These are phyloP conservation scores for Hyphopichia khmerensis DNA, from an alignment of 1,139 yeast genomes.

Conservation along the genomic window DNA sequence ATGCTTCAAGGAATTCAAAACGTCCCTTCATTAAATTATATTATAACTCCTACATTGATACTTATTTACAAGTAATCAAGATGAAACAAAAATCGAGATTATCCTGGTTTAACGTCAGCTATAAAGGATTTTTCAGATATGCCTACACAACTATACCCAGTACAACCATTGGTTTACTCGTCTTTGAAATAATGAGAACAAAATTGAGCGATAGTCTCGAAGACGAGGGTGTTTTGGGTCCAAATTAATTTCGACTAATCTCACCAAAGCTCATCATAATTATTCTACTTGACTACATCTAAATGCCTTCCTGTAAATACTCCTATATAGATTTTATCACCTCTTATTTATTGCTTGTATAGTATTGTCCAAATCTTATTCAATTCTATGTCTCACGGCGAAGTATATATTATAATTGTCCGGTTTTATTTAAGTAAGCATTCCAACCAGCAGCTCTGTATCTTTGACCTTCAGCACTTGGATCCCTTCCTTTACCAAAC, in stretches of 20 bases:
- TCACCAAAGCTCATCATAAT: background rate
- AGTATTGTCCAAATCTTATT: background rate
- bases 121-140: constrained; percentile 73
- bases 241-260: background rate
- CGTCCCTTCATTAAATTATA: constrained; percentile 50
- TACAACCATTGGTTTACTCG: constrained; percentile 79
- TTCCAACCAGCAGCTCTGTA: constrained; percentile 94
- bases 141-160: constrained; percentile 82
- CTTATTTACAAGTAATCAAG: constrained; percentile 57
- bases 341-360: background rate
- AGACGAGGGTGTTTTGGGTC: constrained; percentile 11
- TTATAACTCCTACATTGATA: constrained; percentile 72
- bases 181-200: constrained; percentile 79
- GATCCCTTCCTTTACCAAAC: constrained; percentile 94
- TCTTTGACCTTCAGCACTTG: constrained; percentile 80
- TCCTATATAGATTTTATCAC: background rate
- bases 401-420: constrained; percentile 6
- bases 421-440: constrained; percentile 61
- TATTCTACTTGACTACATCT: background rate
- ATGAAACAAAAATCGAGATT: constrained; percentile 54
- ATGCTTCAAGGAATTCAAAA: constrained; percentile 32
- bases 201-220: constrained; percentile 34
- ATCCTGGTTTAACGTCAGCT: constrained; percentile 66
- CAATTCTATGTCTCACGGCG: background rate
- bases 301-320: background rate